These are phyloP conservation scores for Rhodamnia argentea DNA, from an alignment of 345 rosid species.

Conservation along the genomic window DNA sequence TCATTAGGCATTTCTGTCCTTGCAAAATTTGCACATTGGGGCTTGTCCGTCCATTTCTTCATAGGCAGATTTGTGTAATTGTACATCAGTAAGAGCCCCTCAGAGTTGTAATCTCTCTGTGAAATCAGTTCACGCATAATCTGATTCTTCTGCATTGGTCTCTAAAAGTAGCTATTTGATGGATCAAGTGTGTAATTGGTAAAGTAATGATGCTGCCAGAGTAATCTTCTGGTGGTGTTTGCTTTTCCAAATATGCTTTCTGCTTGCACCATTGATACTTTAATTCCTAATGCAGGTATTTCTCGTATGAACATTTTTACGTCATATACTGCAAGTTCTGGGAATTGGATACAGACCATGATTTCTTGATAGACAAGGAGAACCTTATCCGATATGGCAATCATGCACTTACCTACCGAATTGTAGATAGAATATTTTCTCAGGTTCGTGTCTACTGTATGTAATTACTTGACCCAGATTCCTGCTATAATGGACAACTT, in stretches of 20 bases:
- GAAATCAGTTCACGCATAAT: neutral
- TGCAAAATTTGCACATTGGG: neutral
- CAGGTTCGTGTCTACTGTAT: conserved; percentile 38
- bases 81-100: neutral
- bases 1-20: neutral
- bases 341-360: conserved; percentile 82
- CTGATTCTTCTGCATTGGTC: neutral
- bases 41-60: neutral
- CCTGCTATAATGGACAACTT: neutral
- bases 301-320: conserved; percentile 86
- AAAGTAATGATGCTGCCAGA: neutral
- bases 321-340: conserved; percentile 83
- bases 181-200: neutral
- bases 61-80: neutral
- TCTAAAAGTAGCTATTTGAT: neutral
- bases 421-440: conserved; percentile 79
- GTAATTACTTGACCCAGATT: neutral
- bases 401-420: conserved; percentile 80
- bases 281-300: conserved; percentile 45
- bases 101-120: neutral
- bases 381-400: conserved; percentile 75
- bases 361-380: conserved; percentile 71
- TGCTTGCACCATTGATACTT: neutral
- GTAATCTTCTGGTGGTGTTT: neutral
- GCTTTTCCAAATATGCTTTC: neutral